phyloP scores from a whole-genome alignment of 306 rosid genomes.

The Lathyrus oleraceus region DNA sequence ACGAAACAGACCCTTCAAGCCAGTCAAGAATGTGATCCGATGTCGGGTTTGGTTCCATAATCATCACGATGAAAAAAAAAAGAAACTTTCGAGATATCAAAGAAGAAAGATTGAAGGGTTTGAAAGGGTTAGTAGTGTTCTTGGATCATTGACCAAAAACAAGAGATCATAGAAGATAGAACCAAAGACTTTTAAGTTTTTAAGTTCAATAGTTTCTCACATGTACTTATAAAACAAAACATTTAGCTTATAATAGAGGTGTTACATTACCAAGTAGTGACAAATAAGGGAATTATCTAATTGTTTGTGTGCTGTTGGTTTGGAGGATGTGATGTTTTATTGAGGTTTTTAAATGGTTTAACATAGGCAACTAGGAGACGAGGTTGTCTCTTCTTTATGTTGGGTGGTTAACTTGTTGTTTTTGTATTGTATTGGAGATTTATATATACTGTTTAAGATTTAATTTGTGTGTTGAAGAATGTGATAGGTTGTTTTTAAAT shows the following conservation, averaged over 20 bases:
- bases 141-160: slow-evolving; percentile 57
- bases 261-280: slow-evolving; percentile 37
- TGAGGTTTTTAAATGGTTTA: slow-evolving; percentile 31
- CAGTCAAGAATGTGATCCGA: slow-evolving; percentile 78
- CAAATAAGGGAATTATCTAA: slow-evolving; percentile 72
- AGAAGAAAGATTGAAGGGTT: slow-evolving; percentile 34
- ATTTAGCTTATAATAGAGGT: neutral
- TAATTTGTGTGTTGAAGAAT: slow-evolving; percentile 28
- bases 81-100: neutral
- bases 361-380: slow-evolving; percentile 47
- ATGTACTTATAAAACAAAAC: slow-evolving; percentile 33
- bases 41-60: slow-evolving; percentile 56
- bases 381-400: slow-evolving; percentile 52
- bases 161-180: slow-evolving; percentile 15
- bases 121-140: slow-evolving; percentile 23
- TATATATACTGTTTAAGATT: slow-evolving; percentile 43
- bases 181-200: slow-evolving; percentile 12
- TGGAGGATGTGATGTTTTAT: slow-evolving; percentile 79
- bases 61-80: slow-evolving; percentile 41
- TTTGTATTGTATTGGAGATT: slow-evolving; percentile 41
- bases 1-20: slow-evolving; percentile 74
- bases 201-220: slow-evolving; percentile 9
- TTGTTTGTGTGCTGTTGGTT: slow-evolving; percentile 66
- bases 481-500: slow-evolving; percentile 40
- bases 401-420: slow-evolving; percentile 52